Base-by-base conservation (phyloP, 805 yeast species). In the Yarrowia divulgata region DNA sequence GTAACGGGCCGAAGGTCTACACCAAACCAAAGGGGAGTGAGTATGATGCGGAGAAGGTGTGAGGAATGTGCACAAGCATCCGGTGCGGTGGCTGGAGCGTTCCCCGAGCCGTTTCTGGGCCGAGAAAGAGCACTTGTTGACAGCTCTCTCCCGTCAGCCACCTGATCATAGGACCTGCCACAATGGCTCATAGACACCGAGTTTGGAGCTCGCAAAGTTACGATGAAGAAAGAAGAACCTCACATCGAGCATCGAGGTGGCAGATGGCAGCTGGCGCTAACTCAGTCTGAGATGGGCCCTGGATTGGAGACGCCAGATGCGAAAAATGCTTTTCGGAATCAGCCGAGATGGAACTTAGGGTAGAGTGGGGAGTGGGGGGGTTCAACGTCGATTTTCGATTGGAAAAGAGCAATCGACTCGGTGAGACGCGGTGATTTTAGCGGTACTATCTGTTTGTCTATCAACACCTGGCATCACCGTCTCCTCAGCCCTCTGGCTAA, bases 1-100 rank as follows among this genome's bases (percentile, higher is more conserved):
- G 18, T 29, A 49, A 32, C 57, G 57, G 57, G 57, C 57, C 57
- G 57, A 52, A 10, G 18, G n/a, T 29, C 18, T 8, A 14, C 52
- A 4, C 29, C 8, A 18, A 4, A 14, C 23, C 46, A 8, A 39
- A 13, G 16, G 16, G 12, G 40, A 10, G 16, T 12, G 40, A 39
- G 40, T 39, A 13, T 45, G 48, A 19, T 19, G 48, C 48, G 29
- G 48, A 45, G 48, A 45, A 45, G 48, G 29, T 18, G 48, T 29
- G 14, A 18, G 10, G 29, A 9, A 10, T 19, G 29, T 45, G 23
- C 14, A 7, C 9, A 10, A 16, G 16, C 16, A 12, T 39, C 6
- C 40, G 29, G 29, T 23, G 29, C 29, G 29, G 29, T 23, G 29
- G 29, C 29, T 23, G 29, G 4, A 4, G 29, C 29, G 29, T 23